Conservation (phyloP, 345 rosid species). For the Dipteronia sinensis region DNA sequence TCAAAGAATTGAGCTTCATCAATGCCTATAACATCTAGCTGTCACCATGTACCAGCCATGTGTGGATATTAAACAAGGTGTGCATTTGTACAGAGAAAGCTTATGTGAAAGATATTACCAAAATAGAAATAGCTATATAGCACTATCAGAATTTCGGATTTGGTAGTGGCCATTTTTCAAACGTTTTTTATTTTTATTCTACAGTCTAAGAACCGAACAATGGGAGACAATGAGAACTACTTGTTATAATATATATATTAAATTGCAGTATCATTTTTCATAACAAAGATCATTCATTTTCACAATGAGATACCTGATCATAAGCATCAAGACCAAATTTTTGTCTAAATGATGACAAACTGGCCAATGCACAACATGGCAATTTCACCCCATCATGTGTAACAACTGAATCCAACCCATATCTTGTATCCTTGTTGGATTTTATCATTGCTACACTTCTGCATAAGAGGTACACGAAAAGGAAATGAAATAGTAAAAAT, state of each 20-base stretch:
- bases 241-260: neutral
- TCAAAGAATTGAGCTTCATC: slow-evolving; percentile 93
- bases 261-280: neutral
- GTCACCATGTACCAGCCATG: slow-evolving; percentile 27
- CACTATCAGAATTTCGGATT: neutral
- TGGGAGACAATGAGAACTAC: neutral
- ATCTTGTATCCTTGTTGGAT: slow-evolving; percentile 78
- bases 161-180: neutral
- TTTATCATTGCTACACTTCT: slow-evolving; percentile 77
- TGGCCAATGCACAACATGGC: slow-evolving; percentile 69
- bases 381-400: slow-evolving; percentile 81
- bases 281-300: neutral
- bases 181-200: neutral
- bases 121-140: neutral
- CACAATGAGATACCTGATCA: slow-evolving; percentile 43
- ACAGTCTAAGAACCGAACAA: neutral
- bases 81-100: neutral
- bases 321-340: slow-evolving; percentile 65
- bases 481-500: neutral
- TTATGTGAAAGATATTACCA: neutral
- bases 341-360: slow-evolving; percentile 57
- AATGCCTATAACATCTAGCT: slow-evolving; percentile 91
- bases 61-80: slow-evolving; percentile 9
- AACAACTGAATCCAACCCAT: slow-evolving; percentile 68
- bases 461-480: slow-evolving; percentile 19